Evolutionary conservation across 768 basidiomycete genomes (phyloP).

Genomic region (Agaricus blazei): DNA sequence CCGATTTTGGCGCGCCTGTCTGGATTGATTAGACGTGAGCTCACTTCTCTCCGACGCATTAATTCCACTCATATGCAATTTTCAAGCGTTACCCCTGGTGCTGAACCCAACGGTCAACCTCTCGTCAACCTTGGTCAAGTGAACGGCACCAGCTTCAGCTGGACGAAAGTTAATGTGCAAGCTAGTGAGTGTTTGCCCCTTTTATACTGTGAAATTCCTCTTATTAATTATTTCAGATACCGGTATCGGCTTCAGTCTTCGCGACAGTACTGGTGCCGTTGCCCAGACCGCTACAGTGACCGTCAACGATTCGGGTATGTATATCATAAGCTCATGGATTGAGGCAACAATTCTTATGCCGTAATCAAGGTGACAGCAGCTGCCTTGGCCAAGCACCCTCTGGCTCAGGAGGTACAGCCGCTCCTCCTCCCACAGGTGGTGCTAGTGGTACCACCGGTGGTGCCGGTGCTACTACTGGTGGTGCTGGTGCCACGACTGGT

Average conservation of each 20-base stretch:
- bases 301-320: constrained; percentile 46
- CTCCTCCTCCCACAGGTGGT: constrained; percentile 15
- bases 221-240: constrained; percentile 31
- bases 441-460: constrained; percentile 11
- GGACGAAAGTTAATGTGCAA: constrained; percentile 44
- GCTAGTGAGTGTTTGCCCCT: constrained; percentile 29
- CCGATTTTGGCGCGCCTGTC: neutral
- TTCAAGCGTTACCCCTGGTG: constrained; percentile 51
- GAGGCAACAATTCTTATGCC: neutral
- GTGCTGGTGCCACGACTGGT: constrained; percentile 12
- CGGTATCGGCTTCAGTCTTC: constrained; percentile 50
- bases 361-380: constrained; percentile 22
- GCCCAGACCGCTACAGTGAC: constrained; percentile 50
- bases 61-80: neutral
- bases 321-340: neutral
- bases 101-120: constrained; percentile 35
- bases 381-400: constrained; percentile 28
- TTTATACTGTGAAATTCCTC: neutral
- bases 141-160: constrained; percentile 39
- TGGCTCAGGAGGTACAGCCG: constrained; percentile 12
- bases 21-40: constrained; percentile 9
- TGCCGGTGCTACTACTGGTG: constrained; percentile 10
- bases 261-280: constrained; percentile 50
- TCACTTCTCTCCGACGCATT: neutral
- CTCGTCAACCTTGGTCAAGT: constrained; percentile 42